Evolutionary conservation across 1,284 basidiomycete species (phyloP).

Genomic region (Cutaneotrichosporon cutaneum): DNA sequence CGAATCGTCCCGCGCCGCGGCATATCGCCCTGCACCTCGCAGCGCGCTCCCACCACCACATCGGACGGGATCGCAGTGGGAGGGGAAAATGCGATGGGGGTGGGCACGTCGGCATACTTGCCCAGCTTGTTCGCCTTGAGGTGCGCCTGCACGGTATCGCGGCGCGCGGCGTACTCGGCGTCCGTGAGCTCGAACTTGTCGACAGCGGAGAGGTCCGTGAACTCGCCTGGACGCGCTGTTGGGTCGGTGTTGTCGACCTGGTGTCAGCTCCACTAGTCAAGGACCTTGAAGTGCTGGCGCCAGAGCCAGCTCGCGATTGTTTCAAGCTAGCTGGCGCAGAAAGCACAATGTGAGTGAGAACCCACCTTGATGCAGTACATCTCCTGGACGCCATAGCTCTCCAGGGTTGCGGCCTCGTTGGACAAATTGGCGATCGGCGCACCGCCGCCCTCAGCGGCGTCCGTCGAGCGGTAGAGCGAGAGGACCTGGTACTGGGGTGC

Average conservation of each 20-base stretch:
- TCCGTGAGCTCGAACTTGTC: slow-evolving; percentile 89
- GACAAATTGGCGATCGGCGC: slow-evolving; percentile 60
- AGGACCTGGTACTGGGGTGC: slow-evolving; percentile 69
- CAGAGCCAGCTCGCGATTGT: neutral
- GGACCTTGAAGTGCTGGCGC: too few species aligned
- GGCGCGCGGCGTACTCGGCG: slow-evolving; percentile 74
- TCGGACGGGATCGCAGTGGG: slow-evolving; percentile 30
- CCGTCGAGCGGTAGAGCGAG: slow-evolving; percentile 63
- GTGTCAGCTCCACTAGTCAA: neutral
- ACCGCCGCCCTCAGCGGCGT: slow-evolving; percentile 36
- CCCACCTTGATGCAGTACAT: slow-evolving; percentile 63
- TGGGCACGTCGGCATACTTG: slow-evolving; percentile 65
- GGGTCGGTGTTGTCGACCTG: slow-evolving; percentile 80
- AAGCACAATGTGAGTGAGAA: too few species aligned
- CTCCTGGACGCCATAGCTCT: slow-evolving; percentile 65
- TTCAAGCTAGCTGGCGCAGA: too few species aligned
- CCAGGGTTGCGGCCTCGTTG: slow-evolving; percentile 68
- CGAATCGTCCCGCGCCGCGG: slow-evolving; percentile 78
- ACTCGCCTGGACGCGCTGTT: slow-evolving; percentile 58
- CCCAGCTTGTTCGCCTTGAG: slow-evolving; percentile 87
- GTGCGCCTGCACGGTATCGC: slow-evolving; percentile 87
- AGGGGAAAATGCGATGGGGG: slow-evolving; percentile 29
- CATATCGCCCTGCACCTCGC: slow-evolving; percentile 70
- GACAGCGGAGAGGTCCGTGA: slow-evolving; percentile 78
- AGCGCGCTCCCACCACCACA: slow-evolving; percentile 65